A percentile compares a stretch with the other conserved stretches of the same genome.
Evolutionary conservation across 257 asterid species (phyloP).

Genomic region (Primulina tabacum): DNA sequence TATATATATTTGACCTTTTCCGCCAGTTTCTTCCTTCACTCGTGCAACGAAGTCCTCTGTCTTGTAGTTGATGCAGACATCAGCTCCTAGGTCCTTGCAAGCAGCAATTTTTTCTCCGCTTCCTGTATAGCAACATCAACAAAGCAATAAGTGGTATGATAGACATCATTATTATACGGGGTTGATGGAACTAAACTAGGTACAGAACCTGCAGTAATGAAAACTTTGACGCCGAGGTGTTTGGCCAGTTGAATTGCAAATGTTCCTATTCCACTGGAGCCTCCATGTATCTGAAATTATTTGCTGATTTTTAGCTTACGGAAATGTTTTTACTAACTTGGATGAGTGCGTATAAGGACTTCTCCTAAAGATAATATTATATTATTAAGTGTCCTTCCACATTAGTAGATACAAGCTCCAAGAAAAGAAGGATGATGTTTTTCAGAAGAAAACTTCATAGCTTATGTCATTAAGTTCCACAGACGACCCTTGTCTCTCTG

Average conservation of each 20-base stretch:
- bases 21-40: constrained; percentile 90
- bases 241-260: constrained; percentile 94
- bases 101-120: constrained; percentile 87
- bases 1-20: constrained; percentile 50
- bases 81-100: constrained; percentile 94
- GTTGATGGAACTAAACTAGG: constrained; percentile 1
- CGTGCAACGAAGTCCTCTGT: constrained; percentile 87
- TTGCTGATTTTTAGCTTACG: constrained; percentile 5
- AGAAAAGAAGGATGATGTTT: neutral
- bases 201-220: constrained; percentile 84
- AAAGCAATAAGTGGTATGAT: neutral
- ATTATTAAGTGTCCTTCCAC: neutral
- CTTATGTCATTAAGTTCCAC: neutral
- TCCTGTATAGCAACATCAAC: constrained; percentile 42
- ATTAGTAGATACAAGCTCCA: neutral
- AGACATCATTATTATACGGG: constrained; percentile 10
- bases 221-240: constrained; percentile 66
- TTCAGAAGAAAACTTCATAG: neutral
- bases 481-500: neutral
- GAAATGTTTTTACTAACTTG: neutral
- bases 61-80: constrained; percentile 92
- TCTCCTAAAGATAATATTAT: neutral
- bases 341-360: neutral
- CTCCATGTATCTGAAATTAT: constrained; percentile 82
- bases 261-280: constrained; percentile 98